phyloP scores from a whole-genome alignment of 2,329 filamentous ascomycete genomes.

The Paraphoma sp. region DNA sequence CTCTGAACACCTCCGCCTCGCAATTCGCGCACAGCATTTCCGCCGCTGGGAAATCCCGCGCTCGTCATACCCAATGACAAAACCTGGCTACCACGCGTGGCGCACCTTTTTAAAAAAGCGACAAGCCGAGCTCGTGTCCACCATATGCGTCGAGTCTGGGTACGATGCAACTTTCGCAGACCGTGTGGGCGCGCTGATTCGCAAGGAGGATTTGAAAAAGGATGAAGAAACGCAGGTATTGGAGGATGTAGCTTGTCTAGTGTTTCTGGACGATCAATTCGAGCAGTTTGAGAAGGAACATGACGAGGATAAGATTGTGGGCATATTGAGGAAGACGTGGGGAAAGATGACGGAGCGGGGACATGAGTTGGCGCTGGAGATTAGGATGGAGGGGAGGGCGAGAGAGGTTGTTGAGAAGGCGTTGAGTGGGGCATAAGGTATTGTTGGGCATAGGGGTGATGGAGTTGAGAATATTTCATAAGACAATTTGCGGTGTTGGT shows the following conservation, averaged over 20 bases:
- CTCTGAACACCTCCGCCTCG: slow-evolving; percentile 72
- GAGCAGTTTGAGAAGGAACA: slow-evolving; percentile 77
- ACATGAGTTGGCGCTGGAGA: slow-evolving; percentile 41
- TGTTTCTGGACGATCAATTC: slow-evolving; percentile 87
- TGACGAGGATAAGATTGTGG: slow-evolving; percentile 79
- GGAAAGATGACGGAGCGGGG: slow-evolving; percentile 49
- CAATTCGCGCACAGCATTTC: slow-evolving; percentile 85
- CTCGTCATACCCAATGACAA: slow-evolving; percentile 74
- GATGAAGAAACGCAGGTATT: slow-evolving; percentile 75
- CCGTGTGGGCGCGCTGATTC: slow-evolving; percentile 73
- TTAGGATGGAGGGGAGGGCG: slow-evolving; percentile 39
- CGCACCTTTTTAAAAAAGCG: slow-evolving; percentile 75
- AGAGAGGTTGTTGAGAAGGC: slow-evolving; percentile 43
- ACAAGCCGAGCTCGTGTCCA: slow-evolving; percentile 67
- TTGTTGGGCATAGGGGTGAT: no score
- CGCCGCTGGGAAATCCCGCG: slow-evolving; percentile 85
- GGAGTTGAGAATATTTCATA: no score
- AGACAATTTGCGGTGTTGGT: neutral
- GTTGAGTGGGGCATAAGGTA: slow-evolving; percentile 22
- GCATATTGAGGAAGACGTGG: slow-evolving; percentile 51
- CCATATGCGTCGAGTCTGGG: slow-evolving; percentile 61
- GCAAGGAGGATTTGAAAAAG: slow-evolving; percentile 75
- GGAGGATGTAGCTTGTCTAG: slow-evolving; percentile 85
- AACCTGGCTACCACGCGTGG: slow-evolving; percentile 81
- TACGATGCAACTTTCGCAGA: slow-evolving; percentile 62